Evolutionary conservation across 257 asterid genomes (phyloP).

Genomic region (Solanum virginianum): DNA sequence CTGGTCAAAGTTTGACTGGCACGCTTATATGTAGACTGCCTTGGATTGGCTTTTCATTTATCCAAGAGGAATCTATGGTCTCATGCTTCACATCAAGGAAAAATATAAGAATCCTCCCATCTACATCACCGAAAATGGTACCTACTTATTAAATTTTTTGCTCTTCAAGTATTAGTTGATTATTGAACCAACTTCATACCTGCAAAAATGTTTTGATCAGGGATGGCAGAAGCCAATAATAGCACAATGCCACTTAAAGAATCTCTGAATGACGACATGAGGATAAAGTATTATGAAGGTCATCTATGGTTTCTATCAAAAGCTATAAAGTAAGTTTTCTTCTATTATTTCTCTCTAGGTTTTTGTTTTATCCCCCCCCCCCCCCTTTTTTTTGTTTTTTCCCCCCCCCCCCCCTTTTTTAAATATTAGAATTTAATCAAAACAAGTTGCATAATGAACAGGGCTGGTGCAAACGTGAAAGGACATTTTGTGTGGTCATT

Average conservation of each 20-base stretch:
- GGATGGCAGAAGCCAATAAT: constrained; percentile 11
- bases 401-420: too few relatives aligned
- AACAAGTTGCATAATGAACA: not conserved
- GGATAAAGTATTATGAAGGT: constrained; percentile 10
- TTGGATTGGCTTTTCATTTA: constrained; percentile 16
- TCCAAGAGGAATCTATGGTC: constrained; percentile 16
- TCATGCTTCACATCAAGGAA: constrained; percentile 11
- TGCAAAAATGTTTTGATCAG: not conserved
- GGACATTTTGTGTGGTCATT: constrained; percentile 17
- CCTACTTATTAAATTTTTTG: not conserved
- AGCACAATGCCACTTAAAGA: constrained; percentile 2
- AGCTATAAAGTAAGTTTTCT: constrained; percentile 9
- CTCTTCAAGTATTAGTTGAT: not conserved
- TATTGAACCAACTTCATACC: not conserved
- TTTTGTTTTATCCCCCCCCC: not conserved
- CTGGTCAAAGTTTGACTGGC: not conserved
- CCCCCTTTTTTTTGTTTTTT: not conserved
- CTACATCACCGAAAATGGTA: constrained; percentile 22
- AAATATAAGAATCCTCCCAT: constrained; percentile 17
- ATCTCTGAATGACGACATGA: constrained; percentile 4
- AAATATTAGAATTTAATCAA: not conserved
- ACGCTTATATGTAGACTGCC: constrained; percentile 2
- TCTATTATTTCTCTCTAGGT: not conserved
- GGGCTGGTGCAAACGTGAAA: constrained; percentile 18
- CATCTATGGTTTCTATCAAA: constrained; percentile 14